A percentile compares a stretch with the other conserved stretches of the same genome.
phyloP scores from a whole-genome alignment of 495 filamentous ascomycete species.

The Aspergillus bertholletiae region DNA sequence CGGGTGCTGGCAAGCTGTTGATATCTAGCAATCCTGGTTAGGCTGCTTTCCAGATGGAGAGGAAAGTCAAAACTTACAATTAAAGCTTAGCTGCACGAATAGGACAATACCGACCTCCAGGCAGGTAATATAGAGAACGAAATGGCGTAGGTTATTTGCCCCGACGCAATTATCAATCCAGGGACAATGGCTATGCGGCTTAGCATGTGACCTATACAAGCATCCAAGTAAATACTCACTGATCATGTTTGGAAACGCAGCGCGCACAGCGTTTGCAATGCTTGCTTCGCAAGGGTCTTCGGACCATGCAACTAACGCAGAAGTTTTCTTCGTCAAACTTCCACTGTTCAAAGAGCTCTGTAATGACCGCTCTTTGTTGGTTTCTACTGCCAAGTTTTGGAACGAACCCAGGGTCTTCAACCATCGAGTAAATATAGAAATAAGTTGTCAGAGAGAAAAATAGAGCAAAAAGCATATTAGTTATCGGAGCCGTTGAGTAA shows the following conservation, averaged over 20 bases:
- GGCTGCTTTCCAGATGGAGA: neutral
- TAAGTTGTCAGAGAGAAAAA: slow-evolving; percentile 66
- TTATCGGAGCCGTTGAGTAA: slow-evolving; percentile 57
- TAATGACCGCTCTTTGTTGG: slow-evolving; percentile 82
- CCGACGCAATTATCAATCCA: slow-evolving; percentile 98
- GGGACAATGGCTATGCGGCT: slow-evolving; percentile 73
- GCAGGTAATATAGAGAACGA: slow-evolving; percentile 80
- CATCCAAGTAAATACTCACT: slow-evolving; percentile 55
- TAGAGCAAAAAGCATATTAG: slow-evolving; percentile 69
- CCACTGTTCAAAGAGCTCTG: slow-evolving; percentile 75
- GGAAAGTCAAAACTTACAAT: slow-evolving; percentile 44
- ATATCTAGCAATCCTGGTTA: slow-evolving; percentile 44
- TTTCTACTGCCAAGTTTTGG: slow-evolving; percentile 85
- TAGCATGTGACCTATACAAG: neutral
- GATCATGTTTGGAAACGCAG: slow-evolving; percentile 94
- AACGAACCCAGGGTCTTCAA: slow-evolving; percentile 88
- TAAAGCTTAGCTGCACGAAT: slow-evolving; percentile 50
- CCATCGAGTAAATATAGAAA: slow-evolving; percentile 84
- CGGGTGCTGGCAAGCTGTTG: slow-evolving; percentile 47
- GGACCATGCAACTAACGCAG: slow-evolving; percentile 88
- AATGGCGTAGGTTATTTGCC: slow-evolving; percentile 91
- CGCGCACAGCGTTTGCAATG: slow-evolving; percentile 88
- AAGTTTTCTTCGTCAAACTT: slow-evolving; percentile 94
- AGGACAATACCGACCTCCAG: slow-evolving; percentile 71
- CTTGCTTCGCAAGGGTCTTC: slow-evolving; percentile 88